These are phyloP conservation scores for Cercophora sp. DNA, from an alignment of 495 filamentous ascomycete genomes.

Conservation along the genomic window DNA sequence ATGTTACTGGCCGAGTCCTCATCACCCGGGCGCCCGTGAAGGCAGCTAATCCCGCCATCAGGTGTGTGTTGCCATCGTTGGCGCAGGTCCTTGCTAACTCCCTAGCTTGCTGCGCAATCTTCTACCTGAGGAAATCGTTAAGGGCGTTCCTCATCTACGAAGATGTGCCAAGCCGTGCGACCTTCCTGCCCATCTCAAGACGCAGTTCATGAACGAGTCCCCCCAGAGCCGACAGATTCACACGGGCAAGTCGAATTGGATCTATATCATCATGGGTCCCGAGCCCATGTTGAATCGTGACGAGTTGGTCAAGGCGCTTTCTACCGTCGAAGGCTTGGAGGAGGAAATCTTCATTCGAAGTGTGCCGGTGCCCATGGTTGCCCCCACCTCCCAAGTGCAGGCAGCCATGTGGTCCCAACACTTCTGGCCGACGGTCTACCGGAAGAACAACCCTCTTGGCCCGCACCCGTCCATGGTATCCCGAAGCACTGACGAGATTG, in stretches of 20 bases:
- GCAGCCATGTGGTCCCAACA: slow-evolving; percentile 69
- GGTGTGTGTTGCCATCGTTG: slow-evolving; percentile 32
- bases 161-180: slow-evolving; percentile 70
- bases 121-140: slow-evolving; percentile 53
- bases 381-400: slow-evolving; percentile 70
- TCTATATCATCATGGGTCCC: slow-evolving; percentile 46
- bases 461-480: slow-evolving; percentile 62
- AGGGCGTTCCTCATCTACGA: slow-evolving; percentile 72
- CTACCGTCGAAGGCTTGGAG: slow-evolving; percentile 35
- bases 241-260: slow-evolving; percentile 43
- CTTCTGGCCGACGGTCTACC: slow-evolving; percentile 88
- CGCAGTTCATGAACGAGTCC: slow-evolving; percentile 44
- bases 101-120: slow-evolving; percentile 42
- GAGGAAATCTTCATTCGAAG: slow-evolving; percentile 46
- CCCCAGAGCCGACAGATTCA: slow-evolving; percentile 40
- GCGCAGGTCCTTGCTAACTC: slow-evolving; percentile 3
- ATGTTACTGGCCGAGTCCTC: slow-evolving; percentile 45
- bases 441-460: slow-evolving; percentile 73
- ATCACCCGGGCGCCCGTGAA: slow-evolving; percentile 52
- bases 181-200: slow-evolving; percentile 54
- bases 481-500: slow-evolving; percentile 55
- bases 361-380: slow-evolving; percentile 65
- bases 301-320: slow-evolving; percentile 33
- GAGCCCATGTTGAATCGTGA: slow-evolving; percentile 37
- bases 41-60: slow-evolving; percentile 47